These are phyloP conservation scores for Phytophthora macrochlamydospora DNA, from an alignment of 352 stramenopile genomes.

Conservation along the genomic window DNA sequence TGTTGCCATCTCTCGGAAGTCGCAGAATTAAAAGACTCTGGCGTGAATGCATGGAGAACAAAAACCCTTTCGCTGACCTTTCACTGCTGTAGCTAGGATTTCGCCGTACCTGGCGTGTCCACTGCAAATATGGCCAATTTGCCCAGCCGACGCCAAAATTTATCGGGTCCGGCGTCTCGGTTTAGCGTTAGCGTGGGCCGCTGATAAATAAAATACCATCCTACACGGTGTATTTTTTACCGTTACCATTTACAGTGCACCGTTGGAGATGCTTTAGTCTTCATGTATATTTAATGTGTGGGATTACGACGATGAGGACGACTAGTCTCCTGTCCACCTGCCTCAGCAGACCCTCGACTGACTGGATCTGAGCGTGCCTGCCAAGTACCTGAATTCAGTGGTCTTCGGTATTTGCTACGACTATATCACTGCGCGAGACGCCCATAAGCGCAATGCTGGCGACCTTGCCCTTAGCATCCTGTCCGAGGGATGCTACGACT, in stretches of 20 bases:
- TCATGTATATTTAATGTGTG: too few relatives aligned
- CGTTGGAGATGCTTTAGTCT: too few relatives aligned
- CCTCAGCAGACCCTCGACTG: conserved; percentile 88
- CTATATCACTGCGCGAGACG: conserved; percentile 90
- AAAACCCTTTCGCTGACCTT: not conserved
- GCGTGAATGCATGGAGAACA: not conserved
- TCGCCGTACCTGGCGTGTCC: not conserved
- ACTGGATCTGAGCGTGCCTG: conserved; percentile 75
- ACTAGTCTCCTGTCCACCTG: conserved; percentile 80
- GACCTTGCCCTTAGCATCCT: conserved; percentile 97
- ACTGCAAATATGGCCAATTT: not conserved
- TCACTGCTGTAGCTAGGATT: not conserved
- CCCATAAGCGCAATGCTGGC: conserved; percentile 95
- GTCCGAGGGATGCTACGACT: conserved; percentile 95
- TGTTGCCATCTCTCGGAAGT: not conserved
- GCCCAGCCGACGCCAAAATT: not conserved
- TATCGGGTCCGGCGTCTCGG: not conserved
- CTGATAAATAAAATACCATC: not conserved
- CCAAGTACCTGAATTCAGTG: conserved; percentile 85
- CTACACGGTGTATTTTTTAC: not conserved
- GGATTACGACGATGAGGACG: conserved; percentile 54
- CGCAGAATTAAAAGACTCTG: not conserved
- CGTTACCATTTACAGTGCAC: too few relatives aligned
- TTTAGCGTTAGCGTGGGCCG: not conserved
- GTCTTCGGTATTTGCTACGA: conserved; percentile 84